Evolutionary conservation across 805 yeast genomes (phyloP), one percentile per base, ranked within the genome.

Genomic region (Ogataea haglerorum): DNA sequence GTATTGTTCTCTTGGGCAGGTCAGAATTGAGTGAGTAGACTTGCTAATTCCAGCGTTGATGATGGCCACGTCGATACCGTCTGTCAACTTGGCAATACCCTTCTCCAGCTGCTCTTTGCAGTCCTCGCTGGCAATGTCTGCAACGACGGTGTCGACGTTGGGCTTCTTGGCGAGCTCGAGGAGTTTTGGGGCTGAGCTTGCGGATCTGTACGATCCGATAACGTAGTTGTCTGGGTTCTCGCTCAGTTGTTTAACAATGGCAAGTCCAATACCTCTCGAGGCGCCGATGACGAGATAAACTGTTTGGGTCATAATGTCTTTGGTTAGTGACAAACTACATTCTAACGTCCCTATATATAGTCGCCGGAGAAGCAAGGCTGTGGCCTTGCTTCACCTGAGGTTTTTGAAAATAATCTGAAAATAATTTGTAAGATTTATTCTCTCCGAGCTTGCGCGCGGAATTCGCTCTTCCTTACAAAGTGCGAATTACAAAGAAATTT

Each of bases 211-310:
- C 27, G 46, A 14, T 1, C 59, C 61, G 30, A 61, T 45, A 12
- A 64, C 59, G 6, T 30, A 15, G 36, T 49, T 54, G 10, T 46
- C 32, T 22, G 55, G 34, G 6, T 49, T 40, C 6, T 42, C 37
- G 23, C 58, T 48, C 16, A 67, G 45, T 28, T 51, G 50, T 30
- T 59, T 54, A 3, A 54, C 61, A 6, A 69, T 47, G 1, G 54
- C 57, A 13, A 57, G 56, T 5, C 75, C 75, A 36, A 70, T 63
- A 4, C 75, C 75, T 40, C 69, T 57, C 16, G 69, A 65, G 15
- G 69, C 69, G 10, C 76, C 75, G 2, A 71, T 61, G n/a, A 70
- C 47, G 4, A 70, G 51, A 48, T 65, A 65, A 25, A 33, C 32
- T 10, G 35, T 15, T 24, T 24, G n/a, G 8, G 27, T 24, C 27